Evolutionary conservation across 805 yeast genomes (phyloP).

Genomic region (Barnettozyma salicaria): DNA sequence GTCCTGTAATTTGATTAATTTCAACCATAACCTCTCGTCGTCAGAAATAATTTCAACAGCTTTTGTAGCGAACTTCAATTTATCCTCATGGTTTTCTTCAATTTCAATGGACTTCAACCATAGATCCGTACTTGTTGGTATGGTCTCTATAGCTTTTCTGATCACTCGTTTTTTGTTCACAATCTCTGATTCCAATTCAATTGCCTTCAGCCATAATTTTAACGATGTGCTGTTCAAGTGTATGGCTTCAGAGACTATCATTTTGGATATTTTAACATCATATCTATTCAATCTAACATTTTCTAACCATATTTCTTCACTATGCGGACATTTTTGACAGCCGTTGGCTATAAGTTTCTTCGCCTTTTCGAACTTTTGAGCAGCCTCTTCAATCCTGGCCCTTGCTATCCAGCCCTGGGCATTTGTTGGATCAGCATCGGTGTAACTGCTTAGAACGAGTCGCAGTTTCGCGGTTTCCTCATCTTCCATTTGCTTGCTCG

Average conservation of each 20-base stretch:
- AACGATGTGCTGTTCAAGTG: slow-evolving; percentile 48
- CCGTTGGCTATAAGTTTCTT: slow-evolving; percentile 64
- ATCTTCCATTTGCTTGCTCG: slow-evolving; percentile 12
- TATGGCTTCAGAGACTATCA: slow-evolving; percentile 62
- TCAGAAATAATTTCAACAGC: slow-evolving; percentile 67
- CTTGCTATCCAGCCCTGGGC: slow-evolving; percentile 84
- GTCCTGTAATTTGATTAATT: slow-evolving; percentile 40
- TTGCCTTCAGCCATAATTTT: slow-evolving; percentile 68
- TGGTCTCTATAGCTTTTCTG: slow-evolving; percentile 62
- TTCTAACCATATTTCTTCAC: slow-evolving; percentile 80
- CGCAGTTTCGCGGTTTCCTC: slow-evolving; percentile 60
- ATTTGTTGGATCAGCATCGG: slow-evolving; percentile 65
- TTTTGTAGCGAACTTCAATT: slow-evolving; percentile 47
- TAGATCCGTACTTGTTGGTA: slow-evolving; percentile 51
- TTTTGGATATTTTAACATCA: slow-evolving; percentile 42
- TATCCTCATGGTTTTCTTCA: slow-evolving; percentile 49
- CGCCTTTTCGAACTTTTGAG: slow-evolving; percentile 51
- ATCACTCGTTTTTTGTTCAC: slow-evolving; percentile 50
- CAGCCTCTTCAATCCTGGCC: slow-evolving; percentile 70
- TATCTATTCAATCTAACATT: slow-evolving; percentile 54
- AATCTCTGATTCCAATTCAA: slow-evolving; percentile 54
- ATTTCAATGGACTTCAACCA: slow-evolving; percentile 64
- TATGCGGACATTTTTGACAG: slow-evolving; percentile 56
- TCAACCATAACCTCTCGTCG: slow-evolving; percentile 61
- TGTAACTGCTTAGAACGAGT: slow-evolving; percentile 54